phyloP scores from a whole-genome alignment of 2,329 filamentous ascomycete species.

The Canariomyces notabilis region DNA sequence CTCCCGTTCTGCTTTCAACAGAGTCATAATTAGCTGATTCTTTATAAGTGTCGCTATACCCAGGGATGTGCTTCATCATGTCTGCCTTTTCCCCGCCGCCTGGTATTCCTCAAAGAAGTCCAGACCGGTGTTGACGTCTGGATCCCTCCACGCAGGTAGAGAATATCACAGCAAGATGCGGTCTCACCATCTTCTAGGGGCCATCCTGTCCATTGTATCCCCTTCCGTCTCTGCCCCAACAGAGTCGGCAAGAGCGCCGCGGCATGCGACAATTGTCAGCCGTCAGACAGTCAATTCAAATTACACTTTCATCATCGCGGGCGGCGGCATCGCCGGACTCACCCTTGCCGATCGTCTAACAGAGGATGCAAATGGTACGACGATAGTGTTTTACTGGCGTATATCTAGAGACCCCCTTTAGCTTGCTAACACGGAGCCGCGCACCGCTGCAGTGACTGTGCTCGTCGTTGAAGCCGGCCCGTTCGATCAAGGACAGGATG shows the following conservation, averaged over 20 bases:
- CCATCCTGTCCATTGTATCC: constrained; percentile 6
- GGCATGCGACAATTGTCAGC: constrained; percentile 20
- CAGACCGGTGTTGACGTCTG: too few species aligned
- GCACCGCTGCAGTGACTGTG: constrained; percentile 21
- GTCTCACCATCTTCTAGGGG: constrained; percentile 3
- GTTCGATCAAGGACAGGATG: constrained; percentile 25
- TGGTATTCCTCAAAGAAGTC: not conserved
- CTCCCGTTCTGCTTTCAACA: too few species aligned
- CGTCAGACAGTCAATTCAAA: constrained; percentile 9
- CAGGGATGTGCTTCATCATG: too few species aligned
- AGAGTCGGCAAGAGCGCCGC: constrained; percentile 6
- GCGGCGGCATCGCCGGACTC: constrained; percentile 28
- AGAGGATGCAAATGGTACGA: constrained; percentile 24
- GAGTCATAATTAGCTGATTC: too few species aligned
- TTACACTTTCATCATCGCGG: constrained; percentile 26
- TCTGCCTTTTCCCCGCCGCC: not conserved
- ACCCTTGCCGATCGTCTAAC: constrained; percentile 28
- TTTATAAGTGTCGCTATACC: too few species aligned
- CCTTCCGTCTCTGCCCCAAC: constrained; percentile 6
- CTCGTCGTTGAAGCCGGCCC: constrained; percentile 29
- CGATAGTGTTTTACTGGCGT: not conserved
- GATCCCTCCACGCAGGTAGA: not conserved
- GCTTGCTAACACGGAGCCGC: not conserved
- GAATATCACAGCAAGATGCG: constrained; percentile 1
- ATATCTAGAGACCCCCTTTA: not conserved